Base-by-base conservation (phyloP, 2,329 filamentous ascomycete genomes). In the Lasiodiplodia theobromae region DNA sequence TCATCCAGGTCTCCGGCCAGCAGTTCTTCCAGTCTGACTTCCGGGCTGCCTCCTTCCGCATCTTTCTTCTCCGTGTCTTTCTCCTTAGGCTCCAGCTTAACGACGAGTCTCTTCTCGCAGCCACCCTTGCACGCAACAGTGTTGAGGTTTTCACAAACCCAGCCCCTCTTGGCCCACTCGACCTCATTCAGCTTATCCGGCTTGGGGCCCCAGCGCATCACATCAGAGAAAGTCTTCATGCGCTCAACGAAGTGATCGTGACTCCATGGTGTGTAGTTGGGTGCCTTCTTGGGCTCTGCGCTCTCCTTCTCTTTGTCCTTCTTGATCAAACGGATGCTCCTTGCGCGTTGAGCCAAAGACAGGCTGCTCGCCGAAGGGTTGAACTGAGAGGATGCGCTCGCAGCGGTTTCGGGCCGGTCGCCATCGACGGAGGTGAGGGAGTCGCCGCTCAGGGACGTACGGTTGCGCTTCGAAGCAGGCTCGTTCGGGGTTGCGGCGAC, bases 161-260 rank as follows among this genome's bases (percentile, higher is more conserved):
- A 99, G 0, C 95, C 95, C 69, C 92, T 85, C 83, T 95, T 97
- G 0, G 94, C 94, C 96, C 96, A 99, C 78, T 94, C 91, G 8
- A 97, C 89, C 80, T 98, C 96, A 76, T 89, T 93, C 73, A 98
- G 90, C 40, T 85, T 86, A 65, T 94, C 88, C 0, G 96, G 94
- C 78, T 98, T 98, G 0, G 93, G 92, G n/a, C 92, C 91, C 95
- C 95, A 99, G 77, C 92, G 88, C 66, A 93, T 96, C 58, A 98
- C 89, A 72, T 95, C 93, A 76, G 95, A 92, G 77, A 97, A 99
- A 0, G 93, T 96, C 70, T 91, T 91, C 34, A 99, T 84, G 28
- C 96, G 85, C 73, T 87, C 88, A 12, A 98, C 85, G 70, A 98
- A 94, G 72, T 93, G 89, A 49, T 89, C 88, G 66, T 96, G 91